Evolutionary conservation across 768 basidiomycete species (phyloP).

Genomic region (Chalciporus piperatus): DNA sequence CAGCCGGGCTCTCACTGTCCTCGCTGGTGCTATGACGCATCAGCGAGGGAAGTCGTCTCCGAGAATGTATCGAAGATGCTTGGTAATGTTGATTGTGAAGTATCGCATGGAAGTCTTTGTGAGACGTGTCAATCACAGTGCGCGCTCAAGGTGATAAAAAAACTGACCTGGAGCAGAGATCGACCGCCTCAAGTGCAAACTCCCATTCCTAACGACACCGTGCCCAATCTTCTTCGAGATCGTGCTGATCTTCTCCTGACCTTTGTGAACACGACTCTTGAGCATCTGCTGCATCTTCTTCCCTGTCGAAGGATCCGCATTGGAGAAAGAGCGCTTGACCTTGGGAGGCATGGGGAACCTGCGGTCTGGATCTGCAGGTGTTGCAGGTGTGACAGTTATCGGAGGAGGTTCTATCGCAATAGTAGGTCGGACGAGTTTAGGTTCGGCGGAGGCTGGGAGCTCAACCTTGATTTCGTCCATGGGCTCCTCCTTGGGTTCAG

Average conservation of each 20-base stretch:
- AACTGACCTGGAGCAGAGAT: constrained; percentile 67
- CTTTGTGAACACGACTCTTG: constrained; percentile 71
- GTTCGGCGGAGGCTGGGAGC: constrained; percentile 2
- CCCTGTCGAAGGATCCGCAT: constrained; percentile 48
- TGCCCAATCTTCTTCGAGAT: constrained; percentile 76
- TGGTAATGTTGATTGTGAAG: constrained; percentile 61
- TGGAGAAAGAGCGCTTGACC: constrained; percentile 29
- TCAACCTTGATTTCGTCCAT: constrained; percentile 11
- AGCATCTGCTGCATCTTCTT: constrained; percentile 77
- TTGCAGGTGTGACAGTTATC: constrained; percentile 64
- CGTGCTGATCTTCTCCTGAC: constrained; percentile 68
- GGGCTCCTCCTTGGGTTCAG: constrained; percentile 16
- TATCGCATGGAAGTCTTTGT: constrained; percentile 69
- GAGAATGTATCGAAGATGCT: constrained; percentile 83
- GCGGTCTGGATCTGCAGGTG: constrained; percentile 40
- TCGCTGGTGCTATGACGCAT: constrained; percentile 34
- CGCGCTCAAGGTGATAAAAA: background rate
- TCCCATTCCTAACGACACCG: constrained; percentile 57
- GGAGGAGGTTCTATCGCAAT: constrained; percentile 22
- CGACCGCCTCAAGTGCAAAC: constrained; percentile 48
- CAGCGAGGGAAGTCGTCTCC: constrained; percentile 55
- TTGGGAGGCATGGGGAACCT: constrained; percentile 15
- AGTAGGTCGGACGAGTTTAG: background rate
- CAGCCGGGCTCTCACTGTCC: constrained; percentile 30
- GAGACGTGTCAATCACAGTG: background rate